These are phyloP conservation scores for Dactylis glomerata DNA, from an alignment of 176 grass and related monocot species.

Conservation along the genomic window DNA sequence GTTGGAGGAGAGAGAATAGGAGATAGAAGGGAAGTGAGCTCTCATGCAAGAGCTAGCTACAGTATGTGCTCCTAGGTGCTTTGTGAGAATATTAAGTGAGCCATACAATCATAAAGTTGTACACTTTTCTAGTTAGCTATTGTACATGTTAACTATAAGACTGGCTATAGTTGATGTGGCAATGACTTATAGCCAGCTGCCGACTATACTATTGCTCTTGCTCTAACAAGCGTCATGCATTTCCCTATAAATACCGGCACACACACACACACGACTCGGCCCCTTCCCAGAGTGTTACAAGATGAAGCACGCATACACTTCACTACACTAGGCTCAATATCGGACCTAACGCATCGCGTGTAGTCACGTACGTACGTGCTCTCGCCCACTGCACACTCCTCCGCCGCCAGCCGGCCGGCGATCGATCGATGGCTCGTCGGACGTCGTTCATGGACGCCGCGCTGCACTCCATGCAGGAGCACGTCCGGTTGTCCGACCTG, in stretches of 20 bases:
- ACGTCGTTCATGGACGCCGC: not conserved
- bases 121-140: too few relatives aligned
- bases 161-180: too few relatives aligned
- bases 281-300: not conserved
- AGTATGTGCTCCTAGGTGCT: too few relatives aligned
- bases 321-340: not conserved
- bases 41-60: too few relatives aligned
- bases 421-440: not conserved
- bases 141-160: too few relatives aligned
- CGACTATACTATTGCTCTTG: too few relatives aligned
- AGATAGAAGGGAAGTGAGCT: too few relatives aligned
- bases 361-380: not conserved
- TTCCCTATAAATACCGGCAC: not conserved
- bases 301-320: not conserved
- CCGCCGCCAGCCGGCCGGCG: not conserved
- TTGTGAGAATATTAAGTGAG: too few relatives aligned
- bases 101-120: too few relatives aligned
- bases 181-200: too few relatives aligned
- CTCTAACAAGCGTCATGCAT: not conserved
- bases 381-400: not conserved
- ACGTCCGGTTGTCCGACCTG: conserved; percentile 43
- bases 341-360: not conserved
- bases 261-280: not conserved
- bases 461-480: not conserved
- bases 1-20: too few relatives aligned